Base-by-base conservation (phyloP, 768 basidiomycete species). In the Suillus variegatus region DNA sequence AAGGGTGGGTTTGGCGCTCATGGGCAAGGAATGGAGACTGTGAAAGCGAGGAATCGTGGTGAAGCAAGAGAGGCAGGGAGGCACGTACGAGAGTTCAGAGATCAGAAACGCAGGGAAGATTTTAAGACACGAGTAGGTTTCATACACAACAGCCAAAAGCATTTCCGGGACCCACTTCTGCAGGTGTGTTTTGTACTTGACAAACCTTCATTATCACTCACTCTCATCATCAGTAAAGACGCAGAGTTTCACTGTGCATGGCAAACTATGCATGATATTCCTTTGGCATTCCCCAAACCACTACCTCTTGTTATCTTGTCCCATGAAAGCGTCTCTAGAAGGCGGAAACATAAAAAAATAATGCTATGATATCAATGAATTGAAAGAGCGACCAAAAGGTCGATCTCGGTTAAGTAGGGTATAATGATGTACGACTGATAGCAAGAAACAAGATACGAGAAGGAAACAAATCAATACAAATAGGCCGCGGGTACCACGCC, bases 401-500 rank as follows among this genome's bases (percentile, higher is more conserved):
- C 76, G 75, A 76, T 76, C 79, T 78, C 68, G 69, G 69, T 72
- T 66, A 75, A 76, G 75, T 74, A 75, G 79, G 75, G 77, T 77
- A 79, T 77, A 77, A 75, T 64, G 64, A 65, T 67, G 55, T 70
- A 68, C 64, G 74, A 67, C 66, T 71, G 71, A 73, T 71, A 75
- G 68, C 67, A 72, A 76, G 70, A 74, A 28, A 74, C 66, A 74
- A 69, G 54, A 69, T 65, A 65, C 60, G 66, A 63, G 43, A 74
- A 73, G 74, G 68, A 65, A 60, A 76, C 57, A 61, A 68, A 71
- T 86, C 83, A 94, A 80, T 93, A 94, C 79, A 94, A 82, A 83
- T 96, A 98, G 64, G 93, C 88, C 49, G 94, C 92, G 10, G 95
- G 95, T 60, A 97, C 92, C 40, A 96, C 92, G 14, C 95, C 95